These are phyloP conservation scores for Yamadazyma pseudoaaseri DNA, from an alignment of 1,139 yeast genomes.

Conservation along the genomic window DNA sequence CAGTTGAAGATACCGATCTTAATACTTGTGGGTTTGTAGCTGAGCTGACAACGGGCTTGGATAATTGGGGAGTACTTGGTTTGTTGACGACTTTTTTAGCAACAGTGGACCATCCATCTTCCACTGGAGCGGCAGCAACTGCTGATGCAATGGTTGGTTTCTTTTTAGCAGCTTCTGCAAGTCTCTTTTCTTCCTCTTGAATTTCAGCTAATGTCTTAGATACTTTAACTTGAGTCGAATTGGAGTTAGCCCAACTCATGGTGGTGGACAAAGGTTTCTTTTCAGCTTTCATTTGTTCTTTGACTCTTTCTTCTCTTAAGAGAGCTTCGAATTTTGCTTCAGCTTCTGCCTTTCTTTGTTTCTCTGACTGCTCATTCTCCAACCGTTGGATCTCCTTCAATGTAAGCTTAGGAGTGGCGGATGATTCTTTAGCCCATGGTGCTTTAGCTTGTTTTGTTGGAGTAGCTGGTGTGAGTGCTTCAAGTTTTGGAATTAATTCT, in stretches of 20 bases:
- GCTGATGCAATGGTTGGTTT: conserved; percentile 24
- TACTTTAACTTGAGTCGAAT: conserved; percentile 18
- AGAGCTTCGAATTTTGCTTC: conserved; percentile 24
- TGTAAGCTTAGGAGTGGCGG: conserved; percentile 46
- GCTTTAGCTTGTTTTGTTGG: conserved; percentile 29
- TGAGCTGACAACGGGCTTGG: conserved; percentile 6
- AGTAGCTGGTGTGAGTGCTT: conserved; percentile 10
- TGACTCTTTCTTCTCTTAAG: conserved; percentile 15
- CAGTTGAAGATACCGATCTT: conserved; percentile 45
- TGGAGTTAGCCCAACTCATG: conserved; percentile 55
- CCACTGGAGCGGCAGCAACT: conserved; percentile 28
- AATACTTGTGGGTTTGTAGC: conserved; percentile 40
- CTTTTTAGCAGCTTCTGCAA: conserved; percentile 29
- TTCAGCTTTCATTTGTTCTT: conserved; percentile 24
- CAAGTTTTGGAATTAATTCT: conserved; percentile 12
- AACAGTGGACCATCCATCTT: conserved; percentile 48
- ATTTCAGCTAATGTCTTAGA: conserved; percentile 46
- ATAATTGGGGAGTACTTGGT: conserved; percentile 15
- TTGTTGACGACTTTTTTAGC: conserved; percentile 25
- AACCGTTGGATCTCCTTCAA: conserved; percentile 69
- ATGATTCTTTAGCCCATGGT: conserved; percentile 52
- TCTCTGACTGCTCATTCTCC: conserved; percentile 55
- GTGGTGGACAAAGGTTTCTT: conserved; percentile 43
- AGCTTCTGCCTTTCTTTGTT: conserved; percentile 34
- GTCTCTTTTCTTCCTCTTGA: conserved; percentile 44